Evolutionary conservation across 495 filamentous ascomycete genomes (phyloP).

Genomic region (Aspergillus cristatus): DNA sequence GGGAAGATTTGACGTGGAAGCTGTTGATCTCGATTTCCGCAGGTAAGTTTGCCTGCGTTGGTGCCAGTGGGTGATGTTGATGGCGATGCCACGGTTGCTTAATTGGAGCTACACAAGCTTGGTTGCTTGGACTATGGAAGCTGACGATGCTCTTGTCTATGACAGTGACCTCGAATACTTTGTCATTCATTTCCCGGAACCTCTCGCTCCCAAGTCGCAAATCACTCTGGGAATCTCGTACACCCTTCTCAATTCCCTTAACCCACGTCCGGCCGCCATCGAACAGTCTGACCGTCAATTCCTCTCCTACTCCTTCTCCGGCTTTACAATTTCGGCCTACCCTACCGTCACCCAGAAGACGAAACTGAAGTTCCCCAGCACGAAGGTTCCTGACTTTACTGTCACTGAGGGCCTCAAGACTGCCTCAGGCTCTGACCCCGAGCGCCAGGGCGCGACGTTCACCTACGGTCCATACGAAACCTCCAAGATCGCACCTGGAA

Average conservation of each 20-base stretch:
- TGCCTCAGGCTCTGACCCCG: slow-evolving; percentile 64
- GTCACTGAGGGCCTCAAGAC: slow-evolving; percentile 52
- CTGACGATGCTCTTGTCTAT: slow-evolving; percentile 3
- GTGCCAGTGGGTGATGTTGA: slow-evolving; percentile 12
- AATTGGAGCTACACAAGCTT: not conserved
- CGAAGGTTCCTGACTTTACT: slow-evolving; percentile 77
- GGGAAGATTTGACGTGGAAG: slow-evolving; percentile 57
- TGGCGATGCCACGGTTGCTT: slow-evolving; percentile 14
- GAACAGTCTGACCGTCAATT: slow-evolving; percentile 76
- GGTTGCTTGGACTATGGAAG: not conserved
- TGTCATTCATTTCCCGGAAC: slow-evolving; percentile 62
- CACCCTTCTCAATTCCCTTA: slow-evolving; percentile 62
- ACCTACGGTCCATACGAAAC: slow-evolving; percentile 89
- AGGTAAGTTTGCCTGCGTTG: slow-evolving; percentile 19
- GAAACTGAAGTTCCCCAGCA: slow-evolving; percentile 78
- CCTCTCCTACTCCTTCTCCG: slow-evolving; percentile 73
- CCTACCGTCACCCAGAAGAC: slow-evolving; percentile 87
- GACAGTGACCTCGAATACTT: slow-evolving; percentile 74
- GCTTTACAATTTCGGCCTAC: slow-evolving; percentile 75
- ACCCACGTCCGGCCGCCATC: slow-evolving; percentile 72
- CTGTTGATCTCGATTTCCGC: slow-evolving; percentile 31
- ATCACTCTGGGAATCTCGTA: slow-evolving; percentile 82
- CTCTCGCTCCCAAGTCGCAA: slow-evolving; percentile 65
- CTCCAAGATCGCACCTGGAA: slow-evolving; percentile 56
- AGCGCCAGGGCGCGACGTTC: slow-evolving; percentile 74